phyloP scores from a whole-genome alignment of 31 red algal genomes.

The Bonnemaisonia californica region DNA sequence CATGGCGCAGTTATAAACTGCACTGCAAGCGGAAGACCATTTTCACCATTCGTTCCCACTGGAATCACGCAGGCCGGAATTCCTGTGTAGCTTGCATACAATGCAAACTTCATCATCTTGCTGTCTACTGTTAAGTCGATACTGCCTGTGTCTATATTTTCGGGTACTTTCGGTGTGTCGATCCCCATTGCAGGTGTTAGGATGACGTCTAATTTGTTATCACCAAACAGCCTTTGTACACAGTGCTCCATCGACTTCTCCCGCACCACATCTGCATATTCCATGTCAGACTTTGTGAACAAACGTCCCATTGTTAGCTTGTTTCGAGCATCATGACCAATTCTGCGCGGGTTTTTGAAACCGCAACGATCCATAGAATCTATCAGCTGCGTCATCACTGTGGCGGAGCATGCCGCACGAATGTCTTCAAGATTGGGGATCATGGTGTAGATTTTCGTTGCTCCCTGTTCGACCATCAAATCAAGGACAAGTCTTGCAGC shows the following conservation, averaged over 20 bases:
- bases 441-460: background rate
- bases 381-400: slow-evolving; percentile 3
- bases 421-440: slow-evolving; percentile 29
- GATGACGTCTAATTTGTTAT: background rate
- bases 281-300: background rate
- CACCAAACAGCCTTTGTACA: slow-evolving; percentile 2
- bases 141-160: background rate
- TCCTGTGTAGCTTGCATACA: slow-evolving; percentile 10
- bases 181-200: slow-evolving; percentile 5
- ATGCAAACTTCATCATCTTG: slow-evolving; percentile 20
- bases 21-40: slow-evolving; percentile 16
- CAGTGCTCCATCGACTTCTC: background rate
- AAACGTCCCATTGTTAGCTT: background rate
- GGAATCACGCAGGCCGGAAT: slow-evolving; percentile 6
- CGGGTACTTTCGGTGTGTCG: background rate
- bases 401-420: slow-evolving; percentile 15
- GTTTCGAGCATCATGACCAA: background rate
- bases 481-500: background rate
- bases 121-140: background rate
- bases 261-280: background rate
- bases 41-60: background rate
- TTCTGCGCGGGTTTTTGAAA: background rate
- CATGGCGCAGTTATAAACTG: slow-evolving; percentile 8
- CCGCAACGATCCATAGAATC: background rate
- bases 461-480: background rate